These are phyloP conservation scores for Agaricus subrufescens DNA, from an alignment of 768 basidiomycete species.

Conservation along the genomic window DNA sequence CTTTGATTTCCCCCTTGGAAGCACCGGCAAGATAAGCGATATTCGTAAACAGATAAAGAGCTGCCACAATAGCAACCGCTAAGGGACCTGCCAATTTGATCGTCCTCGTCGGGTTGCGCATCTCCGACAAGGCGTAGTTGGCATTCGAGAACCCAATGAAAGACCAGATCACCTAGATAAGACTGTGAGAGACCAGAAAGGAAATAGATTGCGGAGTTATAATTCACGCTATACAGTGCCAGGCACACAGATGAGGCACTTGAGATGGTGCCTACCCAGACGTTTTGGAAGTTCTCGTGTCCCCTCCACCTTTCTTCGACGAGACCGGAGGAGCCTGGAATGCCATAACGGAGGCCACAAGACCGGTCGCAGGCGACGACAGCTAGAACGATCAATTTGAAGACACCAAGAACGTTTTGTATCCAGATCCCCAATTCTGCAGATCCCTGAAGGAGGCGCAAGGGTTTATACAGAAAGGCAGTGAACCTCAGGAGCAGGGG, in stretches of 20 bases:
- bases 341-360: conserved; percentile 32
- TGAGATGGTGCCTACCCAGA: conserved; percentile 32
- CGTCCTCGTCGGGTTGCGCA: conserved; percentile 48
- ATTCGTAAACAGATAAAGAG: conserved; percentile 48
- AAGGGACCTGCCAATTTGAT: conserved; percentile 51
- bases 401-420: conserved; percentile 53
- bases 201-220: neutral
- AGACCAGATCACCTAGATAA: conserved; percentile 28
- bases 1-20: conserved; percentile 47
- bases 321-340: conserved; percentile 20
- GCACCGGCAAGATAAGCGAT: conserved; percentile 59
- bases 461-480: conserved; percentile 27
- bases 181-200: neutral
- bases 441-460: conserved; percentile 32
- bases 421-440: conserved; percentile 46
- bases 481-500: conserved; percentile 17
- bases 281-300: conserved; percentile 13
- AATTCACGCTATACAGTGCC: conserved; percentile 41
- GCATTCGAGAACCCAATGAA: conserved; percentile 54
- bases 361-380: conserved; percentile 41
- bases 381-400: conserved; percentile 45
- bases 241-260: conserved; percentile 43
- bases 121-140: conserved; percentile 56
- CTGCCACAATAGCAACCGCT: conserved; percentile 41
- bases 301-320: conserved; percentile 21